phyloP scores from a whole-genome alignment of 1,139 yeast genomes.

The Casaregolazyma lundiana region DNA sequence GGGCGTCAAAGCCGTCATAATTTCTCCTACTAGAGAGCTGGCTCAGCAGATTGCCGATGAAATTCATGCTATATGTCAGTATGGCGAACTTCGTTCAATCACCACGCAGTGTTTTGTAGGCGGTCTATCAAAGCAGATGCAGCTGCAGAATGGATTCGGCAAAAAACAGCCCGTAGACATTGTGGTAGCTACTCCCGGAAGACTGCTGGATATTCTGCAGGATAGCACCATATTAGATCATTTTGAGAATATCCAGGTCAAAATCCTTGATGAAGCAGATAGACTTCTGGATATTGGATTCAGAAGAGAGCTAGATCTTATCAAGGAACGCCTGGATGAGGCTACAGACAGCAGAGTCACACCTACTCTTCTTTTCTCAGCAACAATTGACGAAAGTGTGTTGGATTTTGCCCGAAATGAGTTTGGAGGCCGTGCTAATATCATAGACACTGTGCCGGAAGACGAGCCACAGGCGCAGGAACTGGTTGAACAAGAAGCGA shows the following conservation, averaged over 20 bases:
- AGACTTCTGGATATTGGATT: conserved; percentile 75
- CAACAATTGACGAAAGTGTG: conserved; percentile 74
- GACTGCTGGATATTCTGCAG: conserved; percentile 58
- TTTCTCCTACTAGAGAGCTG: conserved; percentile 90
- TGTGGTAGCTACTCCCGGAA: conserved; percentile 88
- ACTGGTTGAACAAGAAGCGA: conserved; percentile 63
- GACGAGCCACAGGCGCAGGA: conserved; percentile 76
- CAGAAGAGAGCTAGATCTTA: conserved; percentile 54
- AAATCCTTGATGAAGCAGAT: conserved; percentile 88
- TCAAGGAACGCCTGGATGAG: conserved; percentile 43
- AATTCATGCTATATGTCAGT: conserved; percentile 38
- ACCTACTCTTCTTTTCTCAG: conserved; percentile 77
- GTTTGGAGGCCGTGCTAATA: conserved; percentile 59
- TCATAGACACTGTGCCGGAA: conserved; percentile 70
- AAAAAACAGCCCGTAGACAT: conserved; percentile 41
- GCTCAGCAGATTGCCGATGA: conserved; percentile 81
- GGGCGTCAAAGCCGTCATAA: conserved; percentile 51
- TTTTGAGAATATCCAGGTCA: conserved; percentile 53
- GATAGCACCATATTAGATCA: conserved; percentile 42
- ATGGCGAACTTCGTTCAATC: conserved; percentile 33
- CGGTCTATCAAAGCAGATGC: conserved; percentile 42
- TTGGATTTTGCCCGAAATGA: conserved; percentile 59
- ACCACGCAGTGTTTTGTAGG: conserved; percentile 45
- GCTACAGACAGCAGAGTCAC: conserved; percentile 34
- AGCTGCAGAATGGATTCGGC: conserved; percentile 34